phyloP scores from a whole-genome alignment of 345 rosid species.

The Erucastrum elatum region DNA sequence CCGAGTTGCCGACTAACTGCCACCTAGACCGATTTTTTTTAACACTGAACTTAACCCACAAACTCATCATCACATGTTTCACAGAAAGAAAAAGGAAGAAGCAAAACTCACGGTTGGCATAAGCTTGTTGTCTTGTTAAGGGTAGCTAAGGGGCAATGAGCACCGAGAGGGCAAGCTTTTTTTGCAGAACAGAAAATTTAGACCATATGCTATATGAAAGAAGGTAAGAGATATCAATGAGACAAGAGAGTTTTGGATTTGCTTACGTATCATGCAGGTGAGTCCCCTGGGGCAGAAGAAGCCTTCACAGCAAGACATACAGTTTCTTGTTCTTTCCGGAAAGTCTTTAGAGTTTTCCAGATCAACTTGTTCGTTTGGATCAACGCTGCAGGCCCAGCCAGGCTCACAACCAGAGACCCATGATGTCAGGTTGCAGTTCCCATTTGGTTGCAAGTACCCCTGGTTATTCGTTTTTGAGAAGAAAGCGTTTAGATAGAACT shows the following conservation, averaged over 20 bases:
- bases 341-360: conserved; percentile 50
- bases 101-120: conserved; percentile 39
- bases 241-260: not conserved
- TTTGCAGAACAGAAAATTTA: not conserved
- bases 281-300: conserved; percentile 92
- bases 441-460: conserved; percentile 58
- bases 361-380: conserved; percentile 47
- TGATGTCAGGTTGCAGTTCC: conserved; percentile 75
- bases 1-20: too few species aligned
- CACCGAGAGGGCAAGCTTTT: conserved; percentile 42
- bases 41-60: not conserved
- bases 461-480: conserved; percentile 40
- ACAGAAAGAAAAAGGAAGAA: not conserved
- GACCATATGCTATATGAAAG: not conserved
- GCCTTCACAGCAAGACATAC: conserved; percentile 85
- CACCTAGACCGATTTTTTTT: too few species aligned
- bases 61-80: not conserved
- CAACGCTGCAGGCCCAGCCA: conserved; percentile 87
- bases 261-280: conserved; percentile 97
- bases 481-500: conserved; percentile 63
- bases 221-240: not conserved
- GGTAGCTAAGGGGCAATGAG: conserved; percentile 38
- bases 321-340: conserved; percentile 62
- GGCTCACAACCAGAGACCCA: conserved; percentile 97
- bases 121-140: conserved; percentile 31